Conservation (phyloP, 257 asterid species). For the Ligustrum vulgare region DNA sequence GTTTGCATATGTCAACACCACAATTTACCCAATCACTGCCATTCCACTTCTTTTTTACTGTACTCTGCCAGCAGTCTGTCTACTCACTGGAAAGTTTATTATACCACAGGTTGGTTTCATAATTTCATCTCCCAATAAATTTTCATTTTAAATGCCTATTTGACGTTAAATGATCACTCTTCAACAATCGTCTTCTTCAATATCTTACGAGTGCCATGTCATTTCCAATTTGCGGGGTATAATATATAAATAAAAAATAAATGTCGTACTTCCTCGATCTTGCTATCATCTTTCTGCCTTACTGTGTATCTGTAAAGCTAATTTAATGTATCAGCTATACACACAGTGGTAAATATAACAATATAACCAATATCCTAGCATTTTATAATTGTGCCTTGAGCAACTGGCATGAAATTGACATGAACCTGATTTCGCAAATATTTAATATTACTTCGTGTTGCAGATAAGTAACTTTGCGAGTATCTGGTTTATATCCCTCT, state of each 20-base stretch:
- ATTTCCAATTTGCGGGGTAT: not conserved
- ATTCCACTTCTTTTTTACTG: conserved; percentile 86
- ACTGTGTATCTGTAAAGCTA: not conserved
- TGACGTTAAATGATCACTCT: not conserved
- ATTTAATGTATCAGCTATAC: not conserved
- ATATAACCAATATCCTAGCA: not conserved
- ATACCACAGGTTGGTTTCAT: conserved; percentile 77
- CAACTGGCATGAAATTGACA: not conserved
- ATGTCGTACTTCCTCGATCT: not conserved
- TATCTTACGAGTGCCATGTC: not conserved
- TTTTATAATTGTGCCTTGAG: not conserved
- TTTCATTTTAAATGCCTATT: not conserved
- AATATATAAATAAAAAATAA: not conserved
- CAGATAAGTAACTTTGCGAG: conserved; percentile 97
- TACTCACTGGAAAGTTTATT: conserved; percentile 90
- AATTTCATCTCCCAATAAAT: conserved; percentile 3
- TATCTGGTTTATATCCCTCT: conserved; percentile 91
- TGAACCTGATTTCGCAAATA: not conserved
- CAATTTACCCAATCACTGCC: conserved; percentile 87
- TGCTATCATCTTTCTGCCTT: not conserved
- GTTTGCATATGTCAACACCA: conserved; percentile 88
- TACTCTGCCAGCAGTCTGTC: conserved; percentile 91
- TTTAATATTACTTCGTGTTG: conserved; percentile 17
- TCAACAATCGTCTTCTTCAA: not conserved
- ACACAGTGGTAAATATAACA: not conserved